These are phyloP conservation scores for Pseudocercospora fuligena DNA, from an alignment of 2,329 filamentous ascomycete species.

Conservation along the genomic window DNA sequence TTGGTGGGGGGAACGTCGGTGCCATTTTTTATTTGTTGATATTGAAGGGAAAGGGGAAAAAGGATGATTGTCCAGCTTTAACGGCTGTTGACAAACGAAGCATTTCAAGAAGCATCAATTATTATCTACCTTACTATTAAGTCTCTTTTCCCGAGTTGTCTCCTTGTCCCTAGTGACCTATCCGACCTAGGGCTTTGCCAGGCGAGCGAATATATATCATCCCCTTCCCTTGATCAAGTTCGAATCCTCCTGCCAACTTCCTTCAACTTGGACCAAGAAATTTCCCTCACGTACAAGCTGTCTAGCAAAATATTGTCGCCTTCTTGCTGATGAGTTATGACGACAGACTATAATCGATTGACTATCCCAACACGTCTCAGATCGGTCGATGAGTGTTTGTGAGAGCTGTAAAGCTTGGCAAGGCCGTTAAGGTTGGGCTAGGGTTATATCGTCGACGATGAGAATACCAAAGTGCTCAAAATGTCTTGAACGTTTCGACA, in stretches of 20 bases:
- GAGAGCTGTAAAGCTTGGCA: background rate
- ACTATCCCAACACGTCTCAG: background rate
- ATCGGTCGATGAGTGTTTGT: background rate
- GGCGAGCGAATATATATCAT: too few relatives aligned
- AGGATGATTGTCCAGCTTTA: background rate
- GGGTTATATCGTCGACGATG: background rate
- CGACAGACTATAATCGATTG: background rate
- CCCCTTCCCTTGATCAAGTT: too few relatives aligned
- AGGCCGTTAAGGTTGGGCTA: background rate
- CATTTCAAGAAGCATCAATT: too few relatives aligned
- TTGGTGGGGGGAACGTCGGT: background rate
- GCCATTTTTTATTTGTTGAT: background rate
- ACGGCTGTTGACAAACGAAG: background rate
- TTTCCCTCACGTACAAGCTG: too few relatives aligned
- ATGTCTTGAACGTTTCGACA: background rate
- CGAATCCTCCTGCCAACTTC: too few relatives aligned
- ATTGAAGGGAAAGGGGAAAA: background rate
- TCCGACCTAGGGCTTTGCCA: too few relatives aligned
- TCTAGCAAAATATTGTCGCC: too few relatives aligned
- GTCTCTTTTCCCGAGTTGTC: too few relatives aligned
- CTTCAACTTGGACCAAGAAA: too few relatives aligned
- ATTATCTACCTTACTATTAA: too few relatives aligned
- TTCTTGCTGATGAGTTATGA: background rate
- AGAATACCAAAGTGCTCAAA: background rate
- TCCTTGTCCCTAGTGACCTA: too few relatives aligned